Conservation (phyloP, 192 early-diverging fungal genomes). For the Backusella westeae region DNA sequence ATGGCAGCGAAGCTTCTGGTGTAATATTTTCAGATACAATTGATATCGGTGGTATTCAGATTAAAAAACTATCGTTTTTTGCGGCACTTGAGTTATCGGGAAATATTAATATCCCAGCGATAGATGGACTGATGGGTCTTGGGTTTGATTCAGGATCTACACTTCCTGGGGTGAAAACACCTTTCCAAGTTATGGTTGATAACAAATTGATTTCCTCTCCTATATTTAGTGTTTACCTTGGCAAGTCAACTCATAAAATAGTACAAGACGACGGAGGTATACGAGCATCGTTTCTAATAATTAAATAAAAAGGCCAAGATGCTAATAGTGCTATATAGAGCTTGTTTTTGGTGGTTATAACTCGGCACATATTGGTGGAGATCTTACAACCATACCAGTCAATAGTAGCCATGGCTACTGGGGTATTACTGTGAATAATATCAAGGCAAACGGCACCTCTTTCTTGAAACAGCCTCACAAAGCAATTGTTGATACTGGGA, state of each 20-base stretch:
- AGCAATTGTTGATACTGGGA: constrained; percentile 61
- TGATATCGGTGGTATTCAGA: constrained; percentile 23
- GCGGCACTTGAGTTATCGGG: constrained; percentile 14
- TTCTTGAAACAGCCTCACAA: background rate
- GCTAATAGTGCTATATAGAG: constrained; percentile 18
- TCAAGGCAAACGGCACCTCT: background rate
- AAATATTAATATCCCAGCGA: constrained; percentile 9
- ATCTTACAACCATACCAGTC: constrained; percentile 43
- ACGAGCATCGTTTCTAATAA: too few species aligned
- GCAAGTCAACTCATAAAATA: constrained; percentile 2
- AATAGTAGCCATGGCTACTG: constrained; percentile 16
- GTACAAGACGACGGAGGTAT: constrained; percentile 33
- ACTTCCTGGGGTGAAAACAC: constrained; percentile 38
- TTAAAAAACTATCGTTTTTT: constrained; percentile 26
- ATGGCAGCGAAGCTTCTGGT: background rate
- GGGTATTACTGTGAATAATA: constrained; percentile 4
- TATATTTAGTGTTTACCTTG: constrained; percentile 59
- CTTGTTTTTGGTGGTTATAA: constrained; percentile 50
- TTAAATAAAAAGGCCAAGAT: too few species aligned
- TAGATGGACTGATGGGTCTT: constrained; percentile 62
- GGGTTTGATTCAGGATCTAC: constrained; percentile 43
- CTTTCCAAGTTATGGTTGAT: constrained; percentile 52
- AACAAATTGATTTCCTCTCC: constrained; percentile 49
- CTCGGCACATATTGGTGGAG: constrained; percentile 27
- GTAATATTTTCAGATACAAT: constrained; percentile 1